A percentile compares a stretch with the other conserved stretches of the same genome.
phyloP scores from a whole-genome alignment of 1,284 basidiomycete species.

The Cutaneotrichosporon cutaneum region DNA sequence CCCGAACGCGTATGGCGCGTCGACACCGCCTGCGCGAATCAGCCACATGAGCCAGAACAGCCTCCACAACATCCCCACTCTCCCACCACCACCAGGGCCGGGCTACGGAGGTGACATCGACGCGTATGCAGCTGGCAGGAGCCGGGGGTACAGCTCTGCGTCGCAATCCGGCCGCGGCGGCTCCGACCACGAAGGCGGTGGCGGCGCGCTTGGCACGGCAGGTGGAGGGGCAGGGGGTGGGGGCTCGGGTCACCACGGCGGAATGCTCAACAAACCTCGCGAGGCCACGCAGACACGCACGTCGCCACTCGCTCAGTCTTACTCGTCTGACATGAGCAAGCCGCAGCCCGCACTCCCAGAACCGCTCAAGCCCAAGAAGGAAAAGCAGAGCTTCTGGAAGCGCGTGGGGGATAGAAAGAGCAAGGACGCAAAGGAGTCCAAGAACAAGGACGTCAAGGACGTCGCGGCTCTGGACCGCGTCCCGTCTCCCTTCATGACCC shows the following conservation, averaged over 20 bases:
- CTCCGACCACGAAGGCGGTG: slow-evolving; percentile 22
- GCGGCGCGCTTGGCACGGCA: not conserved
- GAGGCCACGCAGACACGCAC: not conserved
- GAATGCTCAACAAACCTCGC: slow-evolving; percentile 22
- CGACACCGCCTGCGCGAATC: slow-evolving; percentile 15
- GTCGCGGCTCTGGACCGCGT: not conserved
- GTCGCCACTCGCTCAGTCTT: slow-evolving; percentile 23
- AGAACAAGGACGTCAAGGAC: slow-evolving; percentile 1
- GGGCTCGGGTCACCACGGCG: slow-evolving; percentile 4
- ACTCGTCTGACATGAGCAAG: slow-evolving; percentile 11
- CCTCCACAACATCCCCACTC: slow-evolving; percentile 25
- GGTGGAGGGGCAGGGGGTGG: not conserved
- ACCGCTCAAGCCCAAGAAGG: slow-evolving; percentile 16
- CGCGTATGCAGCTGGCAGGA: slow-evolving; percentile 21
- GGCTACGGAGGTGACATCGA: slow-evolving; percentile 24
- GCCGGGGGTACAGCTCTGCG: slow-evolving; percentile 19
- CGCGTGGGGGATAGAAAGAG: slow-evolving; percentile 13
- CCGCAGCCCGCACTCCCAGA: slow-evolving; percentile 6
- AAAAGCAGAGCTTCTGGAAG: slow-evolving; percentile 24
- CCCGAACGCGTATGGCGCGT: slow-evolving; percentile 14
- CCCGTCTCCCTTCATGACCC: not conserved
- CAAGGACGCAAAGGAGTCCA: slow-evolving; percentile 8
- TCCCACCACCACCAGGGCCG: slow-evolving; percentile 20
- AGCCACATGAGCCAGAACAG: slow-evolving; percentile 17
- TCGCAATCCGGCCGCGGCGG: slow-evolving; percentile 20